Percentiles rank a stretch among this genome's conserved stretches.
Evolutionary conservation across 768 basidiomycete genomes (phyloP).

Genomic region (Mycena metata): DNA sequence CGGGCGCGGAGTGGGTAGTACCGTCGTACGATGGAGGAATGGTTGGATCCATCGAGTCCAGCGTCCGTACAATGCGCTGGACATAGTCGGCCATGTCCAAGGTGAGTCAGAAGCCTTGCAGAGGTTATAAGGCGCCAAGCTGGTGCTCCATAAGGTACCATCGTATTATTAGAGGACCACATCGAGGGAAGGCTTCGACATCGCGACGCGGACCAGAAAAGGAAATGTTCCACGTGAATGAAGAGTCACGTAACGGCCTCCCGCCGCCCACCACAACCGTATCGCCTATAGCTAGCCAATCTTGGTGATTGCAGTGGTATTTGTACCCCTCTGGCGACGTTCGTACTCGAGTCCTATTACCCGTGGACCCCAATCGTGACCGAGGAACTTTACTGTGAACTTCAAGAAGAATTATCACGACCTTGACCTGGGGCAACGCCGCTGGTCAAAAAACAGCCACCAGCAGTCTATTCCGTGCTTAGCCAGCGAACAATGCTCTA

Average conservation of each 20-base stretch:
- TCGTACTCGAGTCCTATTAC: too few relatives aligned
- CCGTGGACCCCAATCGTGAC: too few relatives aligned
- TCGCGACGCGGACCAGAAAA: too few relatives aligned
- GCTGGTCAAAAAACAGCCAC: constrained; percentile 48
- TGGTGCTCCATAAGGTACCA: constrained; percentile 15
- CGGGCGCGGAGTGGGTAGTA: not conserved
- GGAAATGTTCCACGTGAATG: too few relatives aligned
- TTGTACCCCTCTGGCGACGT: too few relatives aligned
- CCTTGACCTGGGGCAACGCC: too few relatives aligned
- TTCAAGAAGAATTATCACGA: too few relatives aligned
- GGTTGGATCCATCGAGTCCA: constrained; percentile 38
- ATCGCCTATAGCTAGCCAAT: too few relatives aligned
- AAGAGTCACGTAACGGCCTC: too few relatives aligned
- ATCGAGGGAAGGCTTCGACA: not conserved
- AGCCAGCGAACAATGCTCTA: constrained; percentile 40
- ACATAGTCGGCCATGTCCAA: constrained; percentile 35
- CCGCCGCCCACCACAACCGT: too few relatives aligned
- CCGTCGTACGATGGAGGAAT: constrained; percentile 26
- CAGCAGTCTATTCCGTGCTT: constrained; percentile 55
- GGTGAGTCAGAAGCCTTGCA: constrained; percentile 14
- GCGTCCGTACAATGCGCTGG: constrained; percentile 33
- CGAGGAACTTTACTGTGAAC: too few relatives aligned
- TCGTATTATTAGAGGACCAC: constrained; percentile 15
- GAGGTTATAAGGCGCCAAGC: constrained; percentile 10
- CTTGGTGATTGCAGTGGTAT: too few relatives aligned